Evolutionary conservation across 1,139 yeast species (phyloP).

Genomic region (Geotrichum bryndzae): DNA sequence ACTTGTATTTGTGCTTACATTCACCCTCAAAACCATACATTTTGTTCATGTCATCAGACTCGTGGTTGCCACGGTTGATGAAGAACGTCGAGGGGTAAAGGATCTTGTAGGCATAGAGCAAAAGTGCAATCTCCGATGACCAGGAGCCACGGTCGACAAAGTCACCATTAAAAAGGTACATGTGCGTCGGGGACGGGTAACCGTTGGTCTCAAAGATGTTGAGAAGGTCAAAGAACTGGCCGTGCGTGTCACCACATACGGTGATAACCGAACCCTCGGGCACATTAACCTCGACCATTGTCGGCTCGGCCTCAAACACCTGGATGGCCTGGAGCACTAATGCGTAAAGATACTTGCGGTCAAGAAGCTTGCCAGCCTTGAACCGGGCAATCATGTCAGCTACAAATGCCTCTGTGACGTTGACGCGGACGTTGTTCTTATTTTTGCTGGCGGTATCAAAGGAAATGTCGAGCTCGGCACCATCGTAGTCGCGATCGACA

Average conservation of each 20-base stretch:
- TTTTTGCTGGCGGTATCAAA: conserved; percentile 31
- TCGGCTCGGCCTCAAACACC: conserved; percentile 57
- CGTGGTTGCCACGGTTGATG: conserved; percentile 93
- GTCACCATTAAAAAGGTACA: conserved; percentile 89
- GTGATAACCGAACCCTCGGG: conserved; percentile 46
- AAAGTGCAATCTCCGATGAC: conserved; percentile 93
- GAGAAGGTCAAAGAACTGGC: conserved; percentile 85
- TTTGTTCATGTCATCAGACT: conserved; percentile 93
- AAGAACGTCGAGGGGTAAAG: conserved; percentile 67
- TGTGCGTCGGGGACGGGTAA: conserved; percentile 55
- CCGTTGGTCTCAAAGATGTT: conserved; percentile 76
- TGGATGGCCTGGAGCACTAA: conserved; percentile 69
- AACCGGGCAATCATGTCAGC: conserved; percentile 61
- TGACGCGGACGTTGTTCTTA: conserved; percentile 21
- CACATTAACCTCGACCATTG: conserved; percentile 67
- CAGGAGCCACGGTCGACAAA: conserved; percentile 98
- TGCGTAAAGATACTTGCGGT: conserved; percentile 78
- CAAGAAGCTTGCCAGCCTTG: conserved; percentile 65
- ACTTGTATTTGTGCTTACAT: conserved; percentile 75
- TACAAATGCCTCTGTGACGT: conserved; percentile 50
- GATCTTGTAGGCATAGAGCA: conserved; percentile 71
- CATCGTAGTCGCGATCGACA: conserved; percentile 57
- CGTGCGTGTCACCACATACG: conserved; percentile 97
- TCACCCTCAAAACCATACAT: conserved; percentile 96
- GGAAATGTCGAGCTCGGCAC: conserved; percentile 50